These are phyloP conservation scores for Candida buenavistaensis DNA, from an alignment of 1,139 yeast genomes.

Conservation along the genomic window DNA sequence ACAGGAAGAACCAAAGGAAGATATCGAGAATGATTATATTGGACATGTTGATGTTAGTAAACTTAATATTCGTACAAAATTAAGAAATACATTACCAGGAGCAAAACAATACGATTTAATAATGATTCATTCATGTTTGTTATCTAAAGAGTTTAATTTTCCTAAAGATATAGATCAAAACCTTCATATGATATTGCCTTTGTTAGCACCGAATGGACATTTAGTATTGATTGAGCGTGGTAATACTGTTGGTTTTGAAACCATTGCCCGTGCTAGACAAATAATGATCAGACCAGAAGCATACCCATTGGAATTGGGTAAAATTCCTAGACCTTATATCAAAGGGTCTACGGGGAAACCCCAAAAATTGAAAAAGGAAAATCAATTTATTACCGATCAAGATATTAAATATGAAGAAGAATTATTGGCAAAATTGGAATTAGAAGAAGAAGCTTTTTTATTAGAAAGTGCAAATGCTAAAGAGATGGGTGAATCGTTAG, in stretches of 20 bases:
- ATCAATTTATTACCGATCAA: slow-evolving; percentile 36
- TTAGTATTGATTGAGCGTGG: slow-evolving; percentile 84
- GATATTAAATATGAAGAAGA: slow-evolving; percentile 34
- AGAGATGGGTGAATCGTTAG: slow-evolving; percentile 13
- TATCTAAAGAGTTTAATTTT: slow-evolving; percentile 58
- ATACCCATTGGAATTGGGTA: slow-evolving; percentile 52
- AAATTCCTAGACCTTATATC: slow-evolving; percentile 71
- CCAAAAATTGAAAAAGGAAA: slow-evolving; percentile 31
- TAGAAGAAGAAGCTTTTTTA: too few species aligned
- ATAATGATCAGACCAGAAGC: slow-evolving; percentile 82
- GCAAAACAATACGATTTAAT: slow-evolving; percentile 69
- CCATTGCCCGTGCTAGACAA: slow-evolving; percentile 88
- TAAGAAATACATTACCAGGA: slow-evolving; percentile 51
- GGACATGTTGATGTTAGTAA: slow-evolving; percentile 63
- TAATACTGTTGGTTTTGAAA: slow-evolving; percentile 84
- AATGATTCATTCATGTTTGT: slow-evolving; percentile 79
- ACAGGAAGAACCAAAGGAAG: slow-evolving; percentile 16
- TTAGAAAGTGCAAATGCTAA: too few species aligned
- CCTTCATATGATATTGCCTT: slow-evolving; percentile 56
- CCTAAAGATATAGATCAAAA: slow-evolving; percentile 74
- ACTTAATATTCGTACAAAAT: slow-evolving; percentile 52
- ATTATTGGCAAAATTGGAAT: slow-evolving; percentile 27
- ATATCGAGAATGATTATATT: slow-evolving; percentile 31
- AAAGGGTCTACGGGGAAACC: slow-evolving; percentile 50
- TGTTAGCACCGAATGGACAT: slow-evolving; percentile 76